phyloP scores from a whole-genome alignment of 2,329 filamentous ascomycete genomes.

The Fusarium sp. region DNA sequence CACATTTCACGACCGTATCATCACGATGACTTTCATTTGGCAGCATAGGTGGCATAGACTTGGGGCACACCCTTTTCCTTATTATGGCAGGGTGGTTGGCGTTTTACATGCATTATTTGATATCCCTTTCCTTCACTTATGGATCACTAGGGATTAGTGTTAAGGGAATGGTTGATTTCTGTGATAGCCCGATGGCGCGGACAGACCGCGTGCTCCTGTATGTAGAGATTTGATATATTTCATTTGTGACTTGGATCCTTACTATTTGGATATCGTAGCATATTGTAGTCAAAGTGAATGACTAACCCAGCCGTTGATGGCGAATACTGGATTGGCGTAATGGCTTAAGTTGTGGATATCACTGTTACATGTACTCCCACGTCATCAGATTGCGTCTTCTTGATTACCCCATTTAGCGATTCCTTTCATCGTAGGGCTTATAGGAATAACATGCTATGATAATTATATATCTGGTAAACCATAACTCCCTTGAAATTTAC shows the following conservation, averaged over 20 bases:
- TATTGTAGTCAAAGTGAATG: background rate
- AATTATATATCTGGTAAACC: background rate
- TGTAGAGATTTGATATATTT: slow-evolving; percentile 42
- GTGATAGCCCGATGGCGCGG: slow-evolving; percentile 23
- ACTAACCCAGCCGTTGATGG: background rate
- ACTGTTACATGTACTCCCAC: background rate
- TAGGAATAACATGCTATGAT: background rate
- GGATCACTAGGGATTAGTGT: slow-evolving; percentile 44
- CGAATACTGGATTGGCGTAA: background rate
- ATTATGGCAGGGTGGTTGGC: slow-evolving; percentile 51
- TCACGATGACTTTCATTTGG: slow-evolving; percentile 52
- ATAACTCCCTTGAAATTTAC: background rate
- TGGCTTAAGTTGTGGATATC: background rate
- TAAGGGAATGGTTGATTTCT: slow-evolving; percentile 20
- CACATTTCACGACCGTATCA: slow-evolving; percentile 53
- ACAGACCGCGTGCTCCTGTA: slow-evolving; percentile 43
- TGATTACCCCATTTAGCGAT: background rate
- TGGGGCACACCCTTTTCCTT: slow-evolving; percentile 48
- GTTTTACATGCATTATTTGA: slow-evolving; percentile 52
- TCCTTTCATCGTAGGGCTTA: background rate
- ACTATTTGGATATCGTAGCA: background rate
- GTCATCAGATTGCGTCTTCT: slow-evolving; percentile 5
- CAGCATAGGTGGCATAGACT: slow-evolving; percentile 57
- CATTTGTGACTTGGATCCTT: slow-evolving; percentile 10
- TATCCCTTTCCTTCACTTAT: slow-evolving; percentile 49